These are phyloP conservation scores for Laetiporus sulphureus DNA, from an alignment of 1,284 basidiomycete species.

Conservation along the genomic window DNA sequence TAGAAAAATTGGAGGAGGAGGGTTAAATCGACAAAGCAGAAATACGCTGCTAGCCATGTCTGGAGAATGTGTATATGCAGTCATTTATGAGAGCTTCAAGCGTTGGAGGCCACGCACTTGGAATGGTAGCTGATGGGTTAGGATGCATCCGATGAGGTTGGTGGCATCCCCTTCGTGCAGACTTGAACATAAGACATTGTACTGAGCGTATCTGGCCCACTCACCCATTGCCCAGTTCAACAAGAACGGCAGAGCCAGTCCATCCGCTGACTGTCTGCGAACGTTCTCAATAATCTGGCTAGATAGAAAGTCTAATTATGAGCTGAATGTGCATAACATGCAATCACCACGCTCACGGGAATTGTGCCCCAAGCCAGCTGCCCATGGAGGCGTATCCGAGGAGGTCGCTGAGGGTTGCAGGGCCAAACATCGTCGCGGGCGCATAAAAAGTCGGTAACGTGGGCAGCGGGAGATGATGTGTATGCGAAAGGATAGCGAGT, in stretches of 20 bases:
- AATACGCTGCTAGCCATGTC: conserved; percentile 87
- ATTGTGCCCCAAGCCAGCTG: conserved; percentile 90
- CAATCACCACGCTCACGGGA: conserved; percentile 61
- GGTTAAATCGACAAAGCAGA: conserved; percentile 72
- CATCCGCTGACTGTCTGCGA: conserved; percentile 69
- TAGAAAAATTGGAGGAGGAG: conserved; percentile 77
- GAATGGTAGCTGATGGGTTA: conserved; percentile 92
- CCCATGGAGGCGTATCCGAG: conserved; percentile 74
- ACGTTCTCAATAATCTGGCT: conserved; percentile 83
- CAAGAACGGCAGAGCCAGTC: conserved; percentile 85
- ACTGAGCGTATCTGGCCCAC: conserved; percentile 17
- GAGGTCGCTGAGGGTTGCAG: conserved; percentile 31
- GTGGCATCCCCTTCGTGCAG: conserved; percentile 72
- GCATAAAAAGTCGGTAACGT: conserved; percentile 12
- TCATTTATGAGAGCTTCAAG: background rate
- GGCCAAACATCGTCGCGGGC: conserved; percentile 12
- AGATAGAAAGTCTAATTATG: conserved; percentile 4
- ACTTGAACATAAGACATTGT: background rate
- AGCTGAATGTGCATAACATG: conserved; percentile 10
- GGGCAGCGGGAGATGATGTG: no score
- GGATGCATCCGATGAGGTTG: conserved; percentile 83
- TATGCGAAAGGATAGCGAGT: no score
- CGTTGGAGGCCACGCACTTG: conserved; percentile 52
- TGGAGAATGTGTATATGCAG: conserved; percentile 26
- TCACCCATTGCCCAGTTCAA: conserved; percentile 85